Conservation (phyloP, 2,329 filamentous ascomycete species). For the Alternaria atra region DNA sequence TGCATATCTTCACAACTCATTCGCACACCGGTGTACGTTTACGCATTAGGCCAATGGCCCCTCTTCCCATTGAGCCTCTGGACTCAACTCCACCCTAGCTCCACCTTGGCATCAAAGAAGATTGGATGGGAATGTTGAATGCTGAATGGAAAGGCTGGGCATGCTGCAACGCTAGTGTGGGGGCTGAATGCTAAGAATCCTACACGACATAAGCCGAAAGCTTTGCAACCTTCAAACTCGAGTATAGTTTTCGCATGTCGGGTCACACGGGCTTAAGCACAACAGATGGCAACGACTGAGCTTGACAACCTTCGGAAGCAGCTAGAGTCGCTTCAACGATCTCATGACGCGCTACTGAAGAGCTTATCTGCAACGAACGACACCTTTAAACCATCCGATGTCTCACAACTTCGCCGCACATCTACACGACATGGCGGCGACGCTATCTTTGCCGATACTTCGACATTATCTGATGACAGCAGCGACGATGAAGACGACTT, state of each 20-base stretch:
- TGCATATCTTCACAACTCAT: conserved; percentile 16
- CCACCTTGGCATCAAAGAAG: conserved; percentile 25
- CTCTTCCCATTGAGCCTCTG: conserved; percentile 3
- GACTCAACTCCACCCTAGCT: conserved; percentile 17
- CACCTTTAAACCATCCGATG: conserved; percentile 37
- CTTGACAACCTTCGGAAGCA: conserved; percentile 46
- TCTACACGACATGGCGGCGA: conserved; percentile 33
- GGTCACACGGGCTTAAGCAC: background rate
- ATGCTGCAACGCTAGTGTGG: conserved; percentile 27
- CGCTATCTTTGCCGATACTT: conserved; percentile 44
- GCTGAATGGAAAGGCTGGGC: conserved; percentile 29
- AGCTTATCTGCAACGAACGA: conserved; percentile 41
- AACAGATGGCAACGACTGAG: conserved; percentile 38
- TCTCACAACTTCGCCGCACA: conserved; percentile 32
- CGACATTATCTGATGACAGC: conserved; percentile 47
- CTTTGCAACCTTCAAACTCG: background rate
- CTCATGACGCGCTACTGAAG: conserved; percentile 43
- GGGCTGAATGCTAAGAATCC: conserved; percentile 19
- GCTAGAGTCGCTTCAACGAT: conserved; percentile 44
- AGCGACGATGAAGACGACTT: conserved; percentile 49
- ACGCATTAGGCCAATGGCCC: conserved; percentile 11
- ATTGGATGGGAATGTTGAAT: conserved; percentile 25
- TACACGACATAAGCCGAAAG: conserved; percentile 11
- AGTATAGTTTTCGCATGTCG: background rate
- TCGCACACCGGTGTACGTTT: background rate